phyloP scores from a whole-genome alignment of 164 flowering plant genomes.

The Aristolochia contorta region DNA sequence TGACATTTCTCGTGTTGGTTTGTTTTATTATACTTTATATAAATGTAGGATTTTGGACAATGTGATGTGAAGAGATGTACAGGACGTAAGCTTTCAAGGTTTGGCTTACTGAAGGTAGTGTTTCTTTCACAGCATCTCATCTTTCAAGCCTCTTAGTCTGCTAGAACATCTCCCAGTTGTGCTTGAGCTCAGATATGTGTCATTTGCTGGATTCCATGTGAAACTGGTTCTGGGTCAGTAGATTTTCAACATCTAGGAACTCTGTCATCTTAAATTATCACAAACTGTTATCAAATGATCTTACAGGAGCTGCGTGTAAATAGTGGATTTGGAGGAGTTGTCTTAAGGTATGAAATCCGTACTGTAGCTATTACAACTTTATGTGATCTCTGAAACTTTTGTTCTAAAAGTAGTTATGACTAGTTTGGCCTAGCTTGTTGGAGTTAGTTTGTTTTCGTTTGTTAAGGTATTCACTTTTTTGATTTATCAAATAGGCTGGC shows the following conservation, averaged over 20 bases:
- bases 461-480: too few relatives aligned
- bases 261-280: background rate
- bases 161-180: background rate
- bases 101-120: slow-evolving; percentile 75
- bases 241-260: background rate
- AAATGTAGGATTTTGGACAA: slow-evolving; percentile 90
- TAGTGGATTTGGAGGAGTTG: slow-evolving; percentile 85
- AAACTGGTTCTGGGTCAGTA: too few relatives aligned
- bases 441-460: too few relatives aligned
- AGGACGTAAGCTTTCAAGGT: slow-evolving; percentile 94
- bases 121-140: background rate
- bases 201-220: too few relatives aligned
- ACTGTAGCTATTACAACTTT: too few relatives aligned
- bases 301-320: slow-evolving; percentile 89
- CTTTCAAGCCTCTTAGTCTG: background rate
- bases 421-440: too few relatives aligned
- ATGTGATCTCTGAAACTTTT: too few relatives aligned
- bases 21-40: too few relatives aligned
- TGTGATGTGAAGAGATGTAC: slow-evolving; percentile 98
- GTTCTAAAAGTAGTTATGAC: too few relatives aligned
- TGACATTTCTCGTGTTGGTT: slow-evolving; percentile 1
- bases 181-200: background rate
- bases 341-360: slow-evolving; percentile 47
- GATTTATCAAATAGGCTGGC: too few relatives aligned
- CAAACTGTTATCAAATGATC: background rate